A percentile compares a stretch with the other conserved stretches of the same genome.
Evolutionary conservation across 768 basidiomycete genomes (phyloP).

Genomic region (Lentinula detonsa): DNA sequence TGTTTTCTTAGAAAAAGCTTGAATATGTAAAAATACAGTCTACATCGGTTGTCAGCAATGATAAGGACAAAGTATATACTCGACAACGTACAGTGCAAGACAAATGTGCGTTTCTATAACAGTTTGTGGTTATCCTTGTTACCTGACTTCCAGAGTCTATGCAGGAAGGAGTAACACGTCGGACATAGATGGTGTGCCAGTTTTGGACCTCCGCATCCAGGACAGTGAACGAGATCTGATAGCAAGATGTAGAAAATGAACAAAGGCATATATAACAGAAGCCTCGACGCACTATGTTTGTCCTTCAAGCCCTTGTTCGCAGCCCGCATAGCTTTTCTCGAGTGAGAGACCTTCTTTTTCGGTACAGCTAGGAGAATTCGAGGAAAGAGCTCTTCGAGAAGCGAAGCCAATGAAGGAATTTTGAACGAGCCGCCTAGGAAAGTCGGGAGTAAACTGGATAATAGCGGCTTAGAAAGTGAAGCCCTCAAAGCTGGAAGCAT

Average conservation of each 20-base stretch:
- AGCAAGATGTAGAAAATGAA: background rate
- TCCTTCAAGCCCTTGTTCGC: constrained; percentile 95
- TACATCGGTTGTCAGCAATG: background rate
- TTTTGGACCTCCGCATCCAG: constrained; percentile 85
- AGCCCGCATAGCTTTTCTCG: constrained; percentile 89
- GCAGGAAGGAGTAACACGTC: constrained; percentile 70
- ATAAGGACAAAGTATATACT: background rate
- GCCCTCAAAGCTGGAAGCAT: constrained; percentile 16
- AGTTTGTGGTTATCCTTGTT: constrained; percentile 25
- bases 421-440: constrained; percentile 27
- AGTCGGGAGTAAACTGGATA: constrained; percentile 23
- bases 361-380: constrained; percentile 89
- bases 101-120: constrained; percentile 18
- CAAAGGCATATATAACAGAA: background rate
- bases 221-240: constrained; percentile 84
- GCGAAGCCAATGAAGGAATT: constrained; percentile 9
- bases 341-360: constrained; percentile 91
- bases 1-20: background rate
- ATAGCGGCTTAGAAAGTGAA: constrained; percentile 9
- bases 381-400: constrained; percentile 64
- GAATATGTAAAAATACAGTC: background rate
- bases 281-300: constrained; percentile 64
- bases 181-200: constrained; percentile 86
- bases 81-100: background rate
- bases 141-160: constrained; percentile 55